phyloP scores from a whole-genome alignment of 2,329 filamentous ascomycete genomes.

The Pseudocercospora macadamiae region DNA sequence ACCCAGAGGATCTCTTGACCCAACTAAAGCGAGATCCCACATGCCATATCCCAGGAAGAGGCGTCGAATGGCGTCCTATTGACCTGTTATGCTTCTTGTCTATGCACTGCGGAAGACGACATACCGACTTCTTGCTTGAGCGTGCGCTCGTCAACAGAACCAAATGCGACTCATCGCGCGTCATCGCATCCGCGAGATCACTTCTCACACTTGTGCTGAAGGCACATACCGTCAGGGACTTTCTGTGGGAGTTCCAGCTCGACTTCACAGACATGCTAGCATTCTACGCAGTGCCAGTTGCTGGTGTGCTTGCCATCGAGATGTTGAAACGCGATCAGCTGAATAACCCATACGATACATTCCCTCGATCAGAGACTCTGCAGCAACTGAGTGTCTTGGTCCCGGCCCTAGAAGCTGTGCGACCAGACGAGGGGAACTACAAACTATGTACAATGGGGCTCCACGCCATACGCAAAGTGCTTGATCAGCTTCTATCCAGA shows the following conservation, averaged over 20 bases:
- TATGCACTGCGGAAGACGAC: conserved; percentile 12
- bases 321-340: conserved; percentile 22
- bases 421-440: conserved; percentile 24
- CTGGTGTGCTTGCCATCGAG: conserved; percentile 27
- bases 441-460: conserved; percentile 26
- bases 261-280: conserved; percentile 24
- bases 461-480: conserved; percentile 25
- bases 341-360: conserved; percentile 15
- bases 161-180: conserved; percentile 12
- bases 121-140: conserved; percentile 27
- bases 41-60: conserved; percentile 12
- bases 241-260: conserved; percentile 20
- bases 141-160: conserved; percentile 21
- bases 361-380: conserved; percentile 22
- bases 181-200: conserved; percentile 19
- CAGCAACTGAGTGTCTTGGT: conserved; percentile 26
- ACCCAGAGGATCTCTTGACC: conserved; percentile 21
- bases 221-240: conserved; percentile 17
- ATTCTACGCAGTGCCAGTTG: conserved; percentile 24
- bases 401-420: conserved; percentile 21
- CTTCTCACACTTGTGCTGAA: conserved; percentile 22
- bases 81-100: conserved; percentile 22
- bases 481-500: conserved; percentile 22
- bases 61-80: conserved; percentile 17
- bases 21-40: conserved; percentile 20